A percentile compares a stretch with the other conserved stretches of the same genome.
Evolutionary conservation across 2,329 filamentous ascomycete genomes (phyloP).

Genomic region (Ceratocystis cubensis): DNA sequence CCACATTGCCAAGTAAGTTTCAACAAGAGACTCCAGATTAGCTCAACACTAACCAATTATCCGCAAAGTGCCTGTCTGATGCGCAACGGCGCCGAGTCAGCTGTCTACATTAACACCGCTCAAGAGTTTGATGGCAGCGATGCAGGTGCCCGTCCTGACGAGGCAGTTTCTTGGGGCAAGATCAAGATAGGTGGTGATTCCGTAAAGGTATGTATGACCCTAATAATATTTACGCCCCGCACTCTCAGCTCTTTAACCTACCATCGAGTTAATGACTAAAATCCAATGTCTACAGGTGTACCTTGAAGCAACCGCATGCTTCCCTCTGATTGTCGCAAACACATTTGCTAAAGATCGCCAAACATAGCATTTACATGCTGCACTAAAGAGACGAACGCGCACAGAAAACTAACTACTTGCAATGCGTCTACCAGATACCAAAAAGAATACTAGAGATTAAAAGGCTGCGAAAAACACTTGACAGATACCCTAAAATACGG

Average conservation of each 20-base stretch:
- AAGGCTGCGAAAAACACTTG: neutral
- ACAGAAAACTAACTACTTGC: neutral
- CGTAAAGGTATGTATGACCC: constrained; percentile 57
- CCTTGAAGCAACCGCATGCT: constrained; percentile 51
- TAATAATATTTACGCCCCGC: neutral
- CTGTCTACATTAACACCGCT: constrained; percentile 94
- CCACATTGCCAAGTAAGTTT: constrained; percentile 67
- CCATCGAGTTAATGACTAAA: neutral
- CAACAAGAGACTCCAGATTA: neutral
- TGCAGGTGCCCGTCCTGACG: constrained; percentile 85
- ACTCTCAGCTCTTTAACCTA: neutral
- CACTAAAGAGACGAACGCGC: neutral
- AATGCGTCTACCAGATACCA: neutral
- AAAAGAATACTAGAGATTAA: neutral
- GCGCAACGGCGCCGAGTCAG: constrained; percentile 93
- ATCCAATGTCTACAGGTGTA: constrained; percentile 38
- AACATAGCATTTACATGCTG: neutral
- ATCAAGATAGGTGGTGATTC: constrained; percentile 79
- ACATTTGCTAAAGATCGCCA: constrained; percentile 49
- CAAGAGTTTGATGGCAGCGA: constrained; percentile 98
- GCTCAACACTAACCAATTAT: neutral
- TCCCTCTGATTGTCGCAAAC: constrained; percentile 54
- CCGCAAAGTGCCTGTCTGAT: constrained; percentile 62
- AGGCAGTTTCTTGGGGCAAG: constrained; percentile 97
- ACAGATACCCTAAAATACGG: constrained; percentile 6